A percentile compares a stretch with the other conserved stretches of the same genome.
Evolutionary conservation across 768 basidiomycete genomes (phyloP).

Genomic region (Leccinum longicurvipes): DNA sequence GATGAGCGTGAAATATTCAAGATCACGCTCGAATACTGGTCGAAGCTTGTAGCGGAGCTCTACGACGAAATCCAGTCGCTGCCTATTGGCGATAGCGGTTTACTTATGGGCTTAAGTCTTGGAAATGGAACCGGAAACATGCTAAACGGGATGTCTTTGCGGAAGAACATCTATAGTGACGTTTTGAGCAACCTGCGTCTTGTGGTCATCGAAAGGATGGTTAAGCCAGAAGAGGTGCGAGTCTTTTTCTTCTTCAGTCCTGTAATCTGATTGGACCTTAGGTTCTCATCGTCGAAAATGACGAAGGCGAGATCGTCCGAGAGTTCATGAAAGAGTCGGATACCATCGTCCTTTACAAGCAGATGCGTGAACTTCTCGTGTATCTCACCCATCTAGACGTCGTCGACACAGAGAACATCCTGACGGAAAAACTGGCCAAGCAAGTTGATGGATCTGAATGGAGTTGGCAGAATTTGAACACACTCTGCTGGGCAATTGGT

Average conservation of each 20-base stretch:
- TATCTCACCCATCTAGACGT: constrained; percentile 98
- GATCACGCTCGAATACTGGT: constrained; percentile 98
- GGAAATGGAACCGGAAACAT: constrained; percentile 61
- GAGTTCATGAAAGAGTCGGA: constrained; percentile 99
- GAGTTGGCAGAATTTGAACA: constrained; percentile 99
- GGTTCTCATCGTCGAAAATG: constrained; percentile 98
- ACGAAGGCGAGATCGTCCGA: constrained; percentile 98
- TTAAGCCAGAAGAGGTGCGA: constrained; percentile 95
- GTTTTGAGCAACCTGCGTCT: constrained; percentile 90
- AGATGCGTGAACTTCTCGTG: constrained; percentile 95
- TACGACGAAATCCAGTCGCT: constrained; percentile 96
- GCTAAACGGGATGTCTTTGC: constrained; percentile 72
- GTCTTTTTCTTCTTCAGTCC: not conserved
- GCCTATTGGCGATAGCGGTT: constrained; percentile 80
- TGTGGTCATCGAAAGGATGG: constrained; percentile 98
- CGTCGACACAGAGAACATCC: constrained; percentile 91
- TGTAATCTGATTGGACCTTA: constrained; percentile 30
- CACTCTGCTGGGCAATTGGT: constrained; percentile 99
- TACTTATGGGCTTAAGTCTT: constrained; percentile 87
- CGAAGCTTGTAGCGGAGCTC: constrained; percentile 90
- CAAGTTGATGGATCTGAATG: constrained; percentile 98
- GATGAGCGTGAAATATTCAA: constrained; percentile 99
- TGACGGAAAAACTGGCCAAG: constrained; percentile 95
- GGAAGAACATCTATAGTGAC: constrained; percentile 95
- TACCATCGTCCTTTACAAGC: constrained; percentile 98